Base-by-base conservation (phyloP, 805 yeast species). In the Maudiozyma serrabonitensis region DNA sequence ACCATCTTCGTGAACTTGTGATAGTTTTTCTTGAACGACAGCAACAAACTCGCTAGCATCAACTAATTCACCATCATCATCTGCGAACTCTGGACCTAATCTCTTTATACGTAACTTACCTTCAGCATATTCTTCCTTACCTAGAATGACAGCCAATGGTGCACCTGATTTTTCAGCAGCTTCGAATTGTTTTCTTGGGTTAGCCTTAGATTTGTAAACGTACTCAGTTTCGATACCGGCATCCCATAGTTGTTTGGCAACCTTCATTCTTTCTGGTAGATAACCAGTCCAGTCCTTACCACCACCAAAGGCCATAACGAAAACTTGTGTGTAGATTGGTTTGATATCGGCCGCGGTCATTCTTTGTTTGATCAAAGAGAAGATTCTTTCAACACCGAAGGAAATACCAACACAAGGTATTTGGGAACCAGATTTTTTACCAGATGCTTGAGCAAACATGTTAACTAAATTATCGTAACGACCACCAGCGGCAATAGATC, bases 401-500 rank as follows among this genome's bases (percentile, higher is more conserved):
- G 99, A 93, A 48, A 91, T 74, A 67, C 99, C 99, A 49, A 93
- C 95, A 74, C 99, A 93, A 26, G 99, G 99, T 62, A 93, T 89
- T 21, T 90, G 84, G 11, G 73, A 71, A 18, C 19, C 42, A 45
- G 77, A 74, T 67, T 84, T 84, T 69, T 87, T 87, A 57, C 93
- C 89, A 57, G 82, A 82, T 41, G 95, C 82, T 52, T 78, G 76
- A 47, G 88, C 78, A 67, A 93, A 93, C 99, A 93, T 93, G 58
- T 96, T 96, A 38, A 93, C 98, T 52, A 93, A 78, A 61, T 85
- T 84, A 69, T 93, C 99, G 69, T 93, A 93, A 69, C 99, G 87
- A 56, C 99, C 99, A 71, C 99, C 99, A 46, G 96, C 99, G 46
- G 96, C 96, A 62, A 93, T 89, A 6, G 99, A 93, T 35, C 99